Percentiles rank a stretch among this genome's conserved stretches.
These are phyloP conservation scores for Nitzschia inconspicua DNA, from an alignment of 108 stramenopile species.

Conservation along the genomic window DNA sequence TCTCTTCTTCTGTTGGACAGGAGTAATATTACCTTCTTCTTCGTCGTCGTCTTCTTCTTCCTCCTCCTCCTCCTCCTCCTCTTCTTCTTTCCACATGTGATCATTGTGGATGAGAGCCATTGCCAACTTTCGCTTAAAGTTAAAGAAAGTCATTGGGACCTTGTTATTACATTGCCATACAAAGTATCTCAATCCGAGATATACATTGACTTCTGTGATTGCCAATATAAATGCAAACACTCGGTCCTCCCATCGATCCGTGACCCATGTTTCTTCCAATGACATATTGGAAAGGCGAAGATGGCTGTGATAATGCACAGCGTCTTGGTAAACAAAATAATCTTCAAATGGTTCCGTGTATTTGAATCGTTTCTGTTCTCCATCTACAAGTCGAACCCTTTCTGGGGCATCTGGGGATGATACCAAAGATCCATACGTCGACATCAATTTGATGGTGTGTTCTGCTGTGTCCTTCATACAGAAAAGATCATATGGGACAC, in stretches of 20 bases:
- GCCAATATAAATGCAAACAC: constrained; percentile 30
- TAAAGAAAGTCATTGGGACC: too few species aligned
- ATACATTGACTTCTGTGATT: constrained; percentile 18
- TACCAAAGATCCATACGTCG: constrained; percentile 21
- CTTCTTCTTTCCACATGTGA: too few species aligned
- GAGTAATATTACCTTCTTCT: too few species aligned
- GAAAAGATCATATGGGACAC: too few species aligned
- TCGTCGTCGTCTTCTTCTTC: too few species aligned
- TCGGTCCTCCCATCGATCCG: constrained; percentile 17
- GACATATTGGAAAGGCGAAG: neutral
- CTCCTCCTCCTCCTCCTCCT: too few species aligned
- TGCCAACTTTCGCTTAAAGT: too few species aligned
- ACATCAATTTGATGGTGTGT: constrained; percentile 27
- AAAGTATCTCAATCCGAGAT: too few species aligned
- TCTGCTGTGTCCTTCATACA: constrained; percentile 39
- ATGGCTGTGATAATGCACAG: constrained; percentile 16
- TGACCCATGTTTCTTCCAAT: constrained; percentile 20
- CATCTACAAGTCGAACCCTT: neutral
- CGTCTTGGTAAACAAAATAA: constrained; percentile 9
- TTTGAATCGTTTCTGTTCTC: neutral
- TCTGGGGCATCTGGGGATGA: too few species aligned
- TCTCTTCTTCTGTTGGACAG: too few species aligned
- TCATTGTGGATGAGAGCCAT: too few species aligned
- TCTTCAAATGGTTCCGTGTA: constrained; percentile 13
- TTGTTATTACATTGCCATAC: too few species aligned